Percentiles rank a stretch among this genome's conserved stretches.
phyloP scores from a whole-genome alignment of 2,329 filamentous ascomycete genomes.

The Boeremia exigua region DNA sequence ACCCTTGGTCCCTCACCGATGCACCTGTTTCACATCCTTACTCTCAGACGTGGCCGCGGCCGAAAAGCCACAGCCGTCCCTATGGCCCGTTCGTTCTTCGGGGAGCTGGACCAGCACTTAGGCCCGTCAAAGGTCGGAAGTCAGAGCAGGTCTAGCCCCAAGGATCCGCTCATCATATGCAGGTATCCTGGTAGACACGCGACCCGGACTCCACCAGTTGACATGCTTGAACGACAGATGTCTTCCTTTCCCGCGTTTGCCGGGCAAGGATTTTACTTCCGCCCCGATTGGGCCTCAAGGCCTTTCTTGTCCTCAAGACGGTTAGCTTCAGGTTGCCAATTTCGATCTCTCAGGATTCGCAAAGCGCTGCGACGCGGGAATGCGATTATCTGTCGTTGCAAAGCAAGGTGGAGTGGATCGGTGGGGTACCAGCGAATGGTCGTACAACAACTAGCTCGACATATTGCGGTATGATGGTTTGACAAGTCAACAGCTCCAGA shows the following conservation, averaged over 20 bases:
- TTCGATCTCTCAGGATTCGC: neutral
- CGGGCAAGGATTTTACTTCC: slow-evolving; percentile 23
- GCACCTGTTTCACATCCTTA: slow-evolving; percentile 35
- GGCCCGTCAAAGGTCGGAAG: slow-evolving; percentile 34
- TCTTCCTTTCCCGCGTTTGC: slow-evolving; percentile 37
- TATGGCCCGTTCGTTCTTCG: slow-evolving; percentile 32
- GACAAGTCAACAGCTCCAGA: slow-evolving; percentile 13
- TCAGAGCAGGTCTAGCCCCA: slow-evolving; percentile 33
- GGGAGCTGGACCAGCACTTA: slow-evolving; percentile 39
- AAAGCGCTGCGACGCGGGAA: slow-evolving; percentile 3
- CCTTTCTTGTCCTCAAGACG: neutral
- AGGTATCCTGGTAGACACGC: slow-evolving; percentile 38
- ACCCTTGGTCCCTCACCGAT: slow-evolving; percentile 39
- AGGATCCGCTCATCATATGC: slow-evolving; percentile 28
- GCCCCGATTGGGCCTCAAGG: slow-evolving; percentile 14
- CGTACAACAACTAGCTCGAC: slow-evolving; percentile 17
- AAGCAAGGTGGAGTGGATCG: slow-evolving; percentile 31
- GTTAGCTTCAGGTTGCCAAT: slow-evolving; percentile 6
- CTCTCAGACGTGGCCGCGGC: slow-evolving; percentile 27
- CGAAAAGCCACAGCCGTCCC: slow-evolving; percentile 32
- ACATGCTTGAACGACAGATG: slow-evolving; percentile 25
- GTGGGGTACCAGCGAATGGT: slow-evolving; percentile 20
- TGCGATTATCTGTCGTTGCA: slow-evolving; percentile 9
- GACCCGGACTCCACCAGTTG: slow-evolving; percentile 32
- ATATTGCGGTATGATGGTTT: slow-evolving; percentile 12